Percentiles rank a stretch among this genome's conserved stretches.
These are phyloP conservation scores for Dysphania ambrosioides DNA, from an alignment of 148 eudicot genomes.

Conservation along the genomic window DNA sequence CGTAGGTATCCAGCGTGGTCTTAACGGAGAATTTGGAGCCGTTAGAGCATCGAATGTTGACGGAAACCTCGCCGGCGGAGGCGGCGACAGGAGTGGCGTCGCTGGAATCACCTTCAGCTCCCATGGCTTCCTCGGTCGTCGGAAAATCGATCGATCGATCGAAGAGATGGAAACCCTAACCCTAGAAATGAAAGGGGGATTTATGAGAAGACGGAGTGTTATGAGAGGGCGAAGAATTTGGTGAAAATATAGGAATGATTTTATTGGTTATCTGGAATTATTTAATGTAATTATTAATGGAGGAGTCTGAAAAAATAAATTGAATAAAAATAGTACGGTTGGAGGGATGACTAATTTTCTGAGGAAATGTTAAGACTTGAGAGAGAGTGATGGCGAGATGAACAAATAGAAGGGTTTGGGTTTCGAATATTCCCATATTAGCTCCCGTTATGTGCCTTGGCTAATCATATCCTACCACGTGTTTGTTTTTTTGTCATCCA, in stretches of 20 bases:
- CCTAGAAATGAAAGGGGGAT: conserved; percentile 26
- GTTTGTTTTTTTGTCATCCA: too few species aligned
- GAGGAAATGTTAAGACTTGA: background rate
- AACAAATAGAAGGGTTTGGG: background rate
- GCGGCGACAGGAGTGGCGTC: conserved; percentile 22
- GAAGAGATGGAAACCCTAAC: conserved; percentile 26
- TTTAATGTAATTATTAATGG: background rate
- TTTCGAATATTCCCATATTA: background rate
- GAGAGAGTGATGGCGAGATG: background rate
- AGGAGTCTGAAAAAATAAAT: background rate
- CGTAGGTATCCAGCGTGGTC: conserved; percentile 52
- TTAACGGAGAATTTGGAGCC: conserved; percentile 69
- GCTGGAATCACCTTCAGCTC: conserved; percentile 51
- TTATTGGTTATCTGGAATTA: too few species aligned
- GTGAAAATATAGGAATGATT: background rate
- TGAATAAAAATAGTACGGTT: background rate
- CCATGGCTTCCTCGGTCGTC: conserved; percentile 30
- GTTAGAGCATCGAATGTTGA: conserved; percentile 76
- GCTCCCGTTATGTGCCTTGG: background rate
- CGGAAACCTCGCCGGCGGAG: conserved; percentile 40
- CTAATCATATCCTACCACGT: background rate
- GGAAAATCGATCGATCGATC: conserved; percentile 1
- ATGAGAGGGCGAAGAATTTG: background rate
- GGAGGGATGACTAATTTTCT: background rate
- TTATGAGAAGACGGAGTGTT: background rate